Base-by-base conservation (phyloP, 768 basidiomycete species). In the Trametopsis cervina region DNA sequence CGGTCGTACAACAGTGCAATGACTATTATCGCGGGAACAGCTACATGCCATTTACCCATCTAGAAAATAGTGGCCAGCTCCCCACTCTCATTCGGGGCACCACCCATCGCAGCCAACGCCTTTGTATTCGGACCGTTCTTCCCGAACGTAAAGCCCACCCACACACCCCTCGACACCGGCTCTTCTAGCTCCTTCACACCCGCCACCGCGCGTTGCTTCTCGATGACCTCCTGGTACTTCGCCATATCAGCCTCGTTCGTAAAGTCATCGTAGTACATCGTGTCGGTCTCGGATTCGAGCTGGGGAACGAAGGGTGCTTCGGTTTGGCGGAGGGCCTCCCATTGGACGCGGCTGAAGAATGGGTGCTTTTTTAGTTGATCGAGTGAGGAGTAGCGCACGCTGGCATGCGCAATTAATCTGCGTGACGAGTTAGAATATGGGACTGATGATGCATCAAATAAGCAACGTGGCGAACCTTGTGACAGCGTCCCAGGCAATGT, bases 201-300 rank as follows among this genome's bases (percentile, higher is more conserved):
- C 21, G 95, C 95, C 21, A 99, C 94, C 62, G 97, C 94, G 59
- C 69, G 73, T 68, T 97, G 93, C 68, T 98, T 99, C 73, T 96
- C 96, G 66, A 88, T 81, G 5, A 99, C 96, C 65, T 99, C 95
- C 10, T 94, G 91, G 61, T 98, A 98, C 69, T 98, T 98, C 42
- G 90, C 92, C 94, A 97, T 97, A 61, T 98, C 95, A 50, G 94
- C 89, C 3, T 77, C 69, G 3, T 78, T 85, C 2, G 84, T 84
- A 63, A 93, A 93, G 62, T 92, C 90, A 57, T 93, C 90, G 67
- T 92, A 94, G 66, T 94, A 94, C 15, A 92, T 93, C 1, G 93
- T 92, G 60, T 99, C 96, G 49, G 89, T 76, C 60, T 98, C 96
- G 7, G 85, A 88, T 60, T 97, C 94, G 26, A 98, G 76, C 9